phyloP scores from a whole-genome alignment of 768 basidiomycete species.

The Tephrocybe sp. region DNA sequence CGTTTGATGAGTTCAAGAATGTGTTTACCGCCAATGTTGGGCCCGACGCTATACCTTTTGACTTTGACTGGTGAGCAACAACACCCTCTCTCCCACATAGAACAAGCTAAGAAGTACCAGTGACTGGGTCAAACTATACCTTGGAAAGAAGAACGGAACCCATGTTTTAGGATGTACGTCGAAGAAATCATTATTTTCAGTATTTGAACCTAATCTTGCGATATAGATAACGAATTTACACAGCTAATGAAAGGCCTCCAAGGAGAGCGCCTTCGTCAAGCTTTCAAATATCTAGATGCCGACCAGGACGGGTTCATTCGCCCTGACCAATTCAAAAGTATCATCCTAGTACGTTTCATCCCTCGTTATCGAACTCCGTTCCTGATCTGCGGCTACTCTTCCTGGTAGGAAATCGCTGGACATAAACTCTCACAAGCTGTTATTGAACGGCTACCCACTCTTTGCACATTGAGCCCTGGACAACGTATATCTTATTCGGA shows the following conservation, averaged over 20 bases:
- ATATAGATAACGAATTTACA: constrained; percentile 90
- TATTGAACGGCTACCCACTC: constrained; percentile 87
- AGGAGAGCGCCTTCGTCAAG: constrained; percentile 95
- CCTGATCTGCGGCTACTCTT: constrained; percentile 4
- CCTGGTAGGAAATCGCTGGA: constrained; percentile 82
- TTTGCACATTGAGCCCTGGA: constrained; percentile 87
- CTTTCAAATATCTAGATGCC: constrained; percentile 88
- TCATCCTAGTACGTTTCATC: constrained; percentile 74
- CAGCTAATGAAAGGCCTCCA: constrained; percentile 99
- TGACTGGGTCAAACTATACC: constrained; percentile 95
- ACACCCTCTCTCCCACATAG: not conserved
- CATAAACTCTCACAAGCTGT: constrained; percentile 96
- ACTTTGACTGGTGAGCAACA: constrained; percentile 79
- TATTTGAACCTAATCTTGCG: not conserved
- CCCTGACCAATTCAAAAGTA: constrained; percentile 92
- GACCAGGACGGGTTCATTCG: constrained; percentile 93
- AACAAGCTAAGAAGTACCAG: constrained; percentile 31
- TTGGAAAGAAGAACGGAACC: constrained; percentile 88
- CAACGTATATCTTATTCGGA: constrained; percentile 95
- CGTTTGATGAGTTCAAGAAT: constrained; percentile 92
- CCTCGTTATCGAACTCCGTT: not conserved
- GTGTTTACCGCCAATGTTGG: constrained; percentile 83
- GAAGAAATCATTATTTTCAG: not conserved
- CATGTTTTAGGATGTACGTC: constrained; percentile 89
- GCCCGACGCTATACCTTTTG: constrained; percentile 84